Percentiles rank a stretch among this genome's conserved stretches.
Evolutionary conservation across 495 filamentous ascomycete genomes (phyloP).

Genomic region (Annulohypoxylon maeteangense): DNA sequence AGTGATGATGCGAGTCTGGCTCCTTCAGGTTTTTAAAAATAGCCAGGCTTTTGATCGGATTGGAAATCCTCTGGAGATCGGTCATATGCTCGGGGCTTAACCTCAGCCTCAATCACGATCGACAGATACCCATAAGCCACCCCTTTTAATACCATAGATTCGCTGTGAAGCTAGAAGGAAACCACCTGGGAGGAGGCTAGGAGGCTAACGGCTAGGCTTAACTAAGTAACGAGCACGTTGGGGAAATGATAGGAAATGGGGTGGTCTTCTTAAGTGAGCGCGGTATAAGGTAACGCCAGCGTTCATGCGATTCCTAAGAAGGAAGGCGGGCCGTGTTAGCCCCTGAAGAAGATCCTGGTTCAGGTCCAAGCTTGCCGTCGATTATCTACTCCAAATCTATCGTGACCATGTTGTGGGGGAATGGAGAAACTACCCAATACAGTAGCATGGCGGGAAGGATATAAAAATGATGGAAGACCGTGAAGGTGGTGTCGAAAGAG

Average conservation of each 20-base stretch:
- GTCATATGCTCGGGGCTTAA: conserved; percentile 22
- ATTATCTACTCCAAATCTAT: conserved; percentile 16
- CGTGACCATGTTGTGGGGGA: conserved; percentile 8
- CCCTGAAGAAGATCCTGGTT: conserved; percentile 31
- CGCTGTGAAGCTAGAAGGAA: not conserved
- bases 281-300: conserved; percentile 24
- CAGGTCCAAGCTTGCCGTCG: conserved; percentile 18
- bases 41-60: not conserved
- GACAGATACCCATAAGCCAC: conserved; percentile 1
- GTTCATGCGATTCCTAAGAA: conserved; percentile 43
- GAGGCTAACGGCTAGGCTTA: conserved; percentile 3
- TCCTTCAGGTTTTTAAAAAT: conserved; percentile 1
- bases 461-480: conserved; percentile 17
- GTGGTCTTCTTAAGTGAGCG: not conserved
- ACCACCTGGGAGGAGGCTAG: not conserved
- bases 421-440: not conserved
- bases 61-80: conserved; percentile 21
- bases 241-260: conserved; percentile 27
- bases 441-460: not conserved
- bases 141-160: not conserved
- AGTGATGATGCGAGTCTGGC: not conserved
- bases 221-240: conserved; percentile 27
- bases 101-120: conserved; percentile 37
- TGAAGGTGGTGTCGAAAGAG: not conserved
- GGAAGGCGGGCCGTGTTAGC: conserved; percentile 39